Evolutionary conservation across 2,329 filamentous ascomycete genomes (phyloP).

Genomic region (Aspergillus proliferans): DNA sequence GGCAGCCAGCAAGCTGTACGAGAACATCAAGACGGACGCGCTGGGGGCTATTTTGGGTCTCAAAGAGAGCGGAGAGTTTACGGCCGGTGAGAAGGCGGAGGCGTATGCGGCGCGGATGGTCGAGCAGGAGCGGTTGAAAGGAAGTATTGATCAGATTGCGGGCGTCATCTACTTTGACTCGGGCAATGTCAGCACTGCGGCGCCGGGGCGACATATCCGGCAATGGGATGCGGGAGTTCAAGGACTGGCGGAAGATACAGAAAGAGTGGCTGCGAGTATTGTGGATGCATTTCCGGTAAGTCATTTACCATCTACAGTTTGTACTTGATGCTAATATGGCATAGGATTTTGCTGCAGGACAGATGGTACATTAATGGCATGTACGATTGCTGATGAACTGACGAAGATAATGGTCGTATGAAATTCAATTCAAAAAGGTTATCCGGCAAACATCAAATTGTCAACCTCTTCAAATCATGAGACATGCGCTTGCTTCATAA

Average conservation of each 20-base stretch:
- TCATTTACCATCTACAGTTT: constrained; percentile 7
- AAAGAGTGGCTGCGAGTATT: constrained; percentile 74
- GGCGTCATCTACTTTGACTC: constrained; percentile 78
- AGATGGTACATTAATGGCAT: constrained; percentile 27
- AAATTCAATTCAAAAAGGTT: background rate
- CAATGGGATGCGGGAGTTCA: constrained; percentile 88
- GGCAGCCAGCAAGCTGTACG: constrained; percentile 71
- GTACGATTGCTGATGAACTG: background rate
- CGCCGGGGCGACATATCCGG: constrained; percentile 65
- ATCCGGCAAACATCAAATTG: background rate
- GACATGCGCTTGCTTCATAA: background rate
- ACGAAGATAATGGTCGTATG: background rate
- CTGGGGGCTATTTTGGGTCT: constrained; percentile 73
- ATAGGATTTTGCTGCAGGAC: constrained; percentile 29
- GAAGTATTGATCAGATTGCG: constrained; percentile 91
- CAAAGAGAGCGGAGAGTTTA: constrained; percentile 42
- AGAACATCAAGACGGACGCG: constrained; percentile 68
- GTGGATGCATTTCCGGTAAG: constrained; percentile 72
- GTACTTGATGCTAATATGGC: background rate
- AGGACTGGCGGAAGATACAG: constrained; percentile 79
- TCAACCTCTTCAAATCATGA: background rate
- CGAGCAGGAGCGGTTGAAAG: constrained; percentile 80
- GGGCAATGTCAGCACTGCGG: constrained; percentile 61
- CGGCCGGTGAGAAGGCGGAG: constrained; percentile 68
- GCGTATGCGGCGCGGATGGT: constrained; percentile 92